Evolutionary conservation across 441 rosid genomes (phyloP), one percentile per base, ranked within the genome.

Genomic region (Euphorbia corollata): DNA sequence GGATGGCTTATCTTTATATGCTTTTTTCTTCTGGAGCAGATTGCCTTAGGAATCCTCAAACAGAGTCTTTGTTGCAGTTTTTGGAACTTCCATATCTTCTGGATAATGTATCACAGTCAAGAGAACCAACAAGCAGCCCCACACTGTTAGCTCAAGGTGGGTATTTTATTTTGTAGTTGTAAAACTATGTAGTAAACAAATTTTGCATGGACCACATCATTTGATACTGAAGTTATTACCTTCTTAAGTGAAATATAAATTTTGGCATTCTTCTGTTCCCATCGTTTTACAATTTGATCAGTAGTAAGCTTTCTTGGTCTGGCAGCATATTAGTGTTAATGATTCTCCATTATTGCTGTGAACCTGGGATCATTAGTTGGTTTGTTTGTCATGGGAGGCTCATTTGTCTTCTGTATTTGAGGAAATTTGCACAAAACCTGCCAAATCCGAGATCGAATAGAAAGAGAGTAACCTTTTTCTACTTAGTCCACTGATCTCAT

Each of bases 11-110:
- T 4, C 45, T 36, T n/a, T 63, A 13, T 20, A 5, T 55, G 34
- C n/a, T 9, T 24, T 18, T 48, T 63, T 60, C 24, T n/a, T 39
- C 38, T 70, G 12, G 16, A 75, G 73, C 78, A 89, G 98, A 68
- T 61, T 73, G 67, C 67, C 81, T 75, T 47, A 82, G 75, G 66
- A 94, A 87, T 83, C 97, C 96, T 23, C 97, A 91, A 70, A 94
- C 94, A 12, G 72, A 80, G 64, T 80, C 92, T 24, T 76, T 87
- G 64, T 73, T 94, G 83, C 84, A 85, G 79, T 79, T 94, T 51
- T 83, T 91, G 72, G 94, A 80, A 65, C 94, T 89, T 61, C 89
- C 97, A 38, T 84, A 88, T 82, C 82, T 91, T 32, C 91, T 91
- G 70, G 90, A 89, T 75, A 68, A 71, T 73, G 71, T 75, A 67